These are phyloP conservation scores for Starmerella riodocensis DNA, from an alignment of 805 yeast genomes.

Conservation along the genomic window DNA sequence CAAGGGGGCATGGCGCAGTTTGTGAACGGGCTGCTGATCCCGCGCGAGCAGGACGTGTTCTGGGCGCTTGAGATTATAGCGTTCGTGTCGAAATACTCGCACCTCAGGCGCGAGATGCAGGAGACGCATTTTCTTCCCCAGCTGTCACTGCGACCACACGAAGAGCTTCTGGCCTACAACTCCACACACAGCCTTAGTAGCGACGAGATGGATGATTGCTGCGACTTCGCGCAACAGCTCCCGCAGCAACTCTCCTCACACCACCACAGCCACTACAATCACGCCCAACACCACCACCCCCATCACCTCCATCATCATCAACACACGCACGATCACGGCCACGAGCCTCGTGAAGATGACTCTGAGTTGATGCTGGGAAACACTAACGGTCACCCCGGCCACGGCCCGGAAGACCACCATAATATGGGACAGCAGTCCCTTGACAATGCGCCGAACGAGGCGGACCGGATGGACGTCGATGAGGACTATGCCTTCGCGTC, in stretches of 20 bases:
- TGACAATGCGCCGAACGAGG: neutral
- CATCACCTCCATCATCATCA: neutral
- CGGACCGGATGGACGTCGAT: neutral
- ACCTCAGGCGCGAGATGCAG: slow-evolving; percentile 59
- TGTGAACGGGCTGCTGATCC: slow-evolving; percentile 61
- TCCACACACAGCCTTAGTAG: slow-evolving; percentile 8
- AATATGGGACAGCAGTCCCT: too few relatives aligned
- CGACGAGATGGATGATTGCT: neutral
- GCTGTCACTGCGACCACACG: slow-evolving; percentile 35
- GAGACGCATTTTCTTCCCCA: slow-evolving; percentile 62
- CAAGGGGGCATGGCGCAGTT: slow-evolving; percentile 38
- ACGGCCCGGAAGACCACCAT: neutral
- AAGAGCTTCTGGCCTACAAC: slow-evolving; percentile 5
- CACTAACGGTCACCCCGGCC: neutral
- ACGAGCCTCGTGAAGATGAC: neutral
- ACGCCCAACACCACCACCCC: neutral
- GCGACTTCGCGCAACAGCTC: neutral
- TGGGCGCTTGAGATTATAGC: slow-evolving; percentile 90
- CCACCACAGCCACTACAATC: neutral
- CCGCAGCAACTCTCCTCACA: neutral
- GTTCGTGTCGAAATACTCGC: slow-evolving; percentile 81
- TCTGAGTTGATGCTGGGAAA: too few relatives aligned
- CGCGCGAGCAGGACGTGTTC: slow-evolving; percentile 82
- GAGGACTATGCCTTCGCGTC: neutral
- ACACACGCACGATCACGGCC: neutral